Evolutionary conservation across 345 rosid genomes (phyloP), one percentile per base, ranked within the genome.

Genomic region (Eucalyptus pauciflora): DNA sequence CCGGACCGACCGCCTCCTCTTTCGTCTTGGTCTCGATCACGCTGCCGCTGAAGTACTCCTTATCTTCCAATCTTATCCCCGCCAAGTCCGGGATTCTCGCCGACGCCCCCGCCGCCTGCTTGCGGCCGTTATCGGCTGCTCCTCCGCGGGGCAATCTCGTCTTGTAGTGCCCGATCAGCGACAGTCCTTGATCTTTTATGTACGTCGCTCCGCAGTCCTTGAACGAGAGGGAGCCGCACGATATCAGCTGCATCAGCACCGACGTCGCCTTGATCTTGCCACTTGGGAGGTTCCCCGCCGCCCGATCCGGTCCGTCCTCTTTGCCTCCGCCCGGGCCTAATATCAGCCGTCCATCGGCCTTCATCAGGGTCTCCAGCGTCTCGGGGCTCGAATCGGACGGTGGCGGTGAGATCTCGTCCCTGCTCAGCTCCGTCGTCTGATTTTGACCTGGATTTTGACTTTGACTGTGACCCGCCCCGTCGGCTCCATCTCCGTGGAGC

Each of bases 311-410:
- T 60, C 64, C 60, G 13, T 92, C 94, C 14, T 94, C 94, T 50
- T 71, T 90, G 14, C 91, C 90, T 87, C 87, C 87, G 54, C 56
- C 89, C 3, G 86, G 50, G 87, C 93, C 86, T 49, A 96, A 79
- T 60, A 92, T 86, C 93, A 93, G 88, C 93, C 97, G 98, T 88
- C 96, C 95, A 83, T 95, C 96, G 5, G 95, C 96, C 87, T 95
- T 96, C 95, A 97, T 93, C 93, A 96, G 89, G 29, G 96, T 92
- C 88, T 96, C 99, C 81, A 98, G 89, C 8, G 99, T 98, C 90
- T 97, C 98, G 5, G 99, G 98, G 60, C 99, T 98, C 46, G 99
- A 98, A 94, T 98, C 98, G 9, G 97, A 96, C 93, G 96, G 98
- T 14, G 99, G 99, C 89, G 99, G 99, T 5, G 99, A 98, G 87